Evolutionary conservation across 352 stramenopile genomes (phyloP).

Genomic region (Pythium phragmiticola): DNA sequence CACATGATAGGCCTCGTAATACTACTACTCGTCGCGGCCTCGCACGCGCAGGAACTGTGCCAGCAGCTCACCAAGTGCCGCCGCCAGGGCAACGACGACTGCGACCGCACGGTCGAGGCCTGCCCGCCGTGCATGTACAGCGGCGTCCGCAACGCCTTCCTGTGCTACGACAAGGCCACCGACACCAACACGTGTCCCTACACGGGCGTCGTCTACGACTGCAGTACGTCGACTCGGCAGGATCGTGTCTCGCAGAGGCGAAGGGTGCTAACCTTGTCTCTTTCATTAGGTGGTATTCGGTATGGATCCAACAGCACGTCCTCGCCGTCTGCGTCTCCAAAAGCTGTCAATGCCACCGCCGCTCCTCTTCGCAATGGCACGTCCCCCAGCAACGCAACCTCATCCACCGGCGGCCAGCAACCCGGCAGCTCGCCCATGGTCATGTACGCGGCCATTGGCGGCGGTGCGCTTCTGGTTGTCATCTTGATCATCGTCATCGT

Average conservation of each 20-base stretch:
- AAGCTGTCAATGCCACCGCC: too few relatives aligned
- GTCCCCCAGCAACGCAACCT: conserved; percentile 12
- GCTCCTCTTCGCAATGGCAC: conserved; percentile 7
- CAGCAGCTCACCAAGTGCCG: conserved; percentile 22
- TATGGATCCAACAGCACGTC: conserved; percentile 7
- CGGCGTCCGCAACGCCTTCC: conserved; percentile 43
- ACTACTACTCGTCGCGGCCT: conserved; percentile 1
- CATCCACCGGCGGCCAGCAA: background rate
- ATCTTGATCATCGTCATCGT: conserved; percentile 41
- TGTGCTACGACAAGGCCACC: conserved; percentile 65
- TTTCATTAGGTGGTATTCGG: conserved; percentile 4
- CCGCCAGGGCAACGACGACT: conserved; percentile 14
- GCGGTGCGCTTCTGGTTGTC: conserved; percentile 44
- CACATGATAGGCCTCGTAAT: background rate
- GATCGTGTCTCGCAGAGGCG: background rate
- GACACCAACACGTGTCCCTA: conserved; percentile 66
- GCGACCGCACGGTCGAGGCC: conserved; percentile 31
- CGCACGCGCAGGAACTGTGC: conserved; percentile 16
- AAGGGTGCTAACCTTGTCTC: background rate
- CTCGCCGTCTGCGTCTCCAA: background rate
- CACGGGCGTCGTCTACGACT: conserved; percentile 66
- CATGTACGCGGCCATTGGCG: conserved; percentile 54
- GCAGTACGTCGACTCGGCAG: conserved; percentile 42
- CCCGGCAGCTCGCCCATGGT: conserved; percentile 26
- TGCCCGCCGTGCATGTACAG: conserved; percentile 67